These are phyloP conservation scores for Coleophoma cylindrospora DNA, from an alignment of 2,329 filamentous ascomycete species.

Conservation along the genomic window DNA sequence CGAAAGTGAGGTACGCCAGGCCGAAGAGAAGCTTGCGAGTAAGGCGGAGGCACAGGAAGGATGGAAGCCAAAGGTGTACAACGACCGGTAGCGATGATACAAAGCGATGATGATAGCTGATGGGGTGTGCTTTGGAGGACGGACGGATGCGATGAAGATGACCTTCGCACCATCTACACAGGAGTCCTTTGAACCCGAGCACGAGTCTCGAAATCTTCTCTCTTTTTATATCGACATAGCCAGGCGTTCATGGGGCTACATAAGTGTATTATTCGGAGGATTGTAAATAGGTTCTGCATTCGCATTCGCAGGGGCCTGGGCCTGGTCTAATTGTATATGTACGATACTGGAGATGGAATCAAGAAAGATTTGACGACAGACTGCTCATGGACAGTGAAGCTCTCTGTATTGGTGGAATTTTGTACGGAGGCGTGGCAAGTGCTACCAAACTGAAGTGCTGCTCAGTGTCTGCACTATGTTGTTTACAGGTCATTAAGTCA, in stretches of 20 bases:
- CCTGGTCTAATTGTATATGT: constrained; percentile 13
- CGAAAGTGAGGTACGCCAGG: constrained; percentile 76
- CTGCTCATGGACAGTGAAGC: too few species aligned
- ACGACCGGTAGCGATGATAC: constrained; percentile 58
- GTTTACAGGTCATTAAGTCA: too few species aligned
- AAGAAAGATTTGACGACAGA: not conserved
- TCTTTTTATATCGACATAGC: constrained; percentile 26
- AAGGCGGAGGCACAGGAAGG: constrained; percentile 79
- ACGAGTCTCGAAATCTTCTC: constrained; percentile 24
- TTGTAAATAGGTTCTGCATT: constrained; percentile 12
- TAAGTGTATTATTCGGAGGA: constrained; percentile 10
- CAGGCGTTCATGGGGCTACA: constrained; percentile 24
- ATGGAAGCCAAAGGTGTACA: constrained; percentile 94
- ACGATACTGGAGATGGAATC: constrained; percentile 11
- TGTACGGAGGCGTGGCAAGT: too few species aligned
- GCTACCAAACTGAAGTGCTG: too few species aligned
- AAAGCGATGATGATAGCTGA: constrained; percentile 1
- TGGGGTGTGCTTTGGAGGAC: constrained; percentile 3
- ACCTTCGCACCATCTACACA: not conserved
- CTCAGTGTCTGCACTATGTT: too few species aligned
- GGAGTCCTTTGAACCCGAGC: not conserved
- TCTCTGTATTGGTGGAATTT: not conserved
- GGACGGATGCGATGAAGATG: constrained; percentile 1
- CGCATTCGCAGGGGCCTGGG: constrained; percentile 11
- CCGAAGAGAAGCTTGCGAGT: constrained; percentile 63